Base-by-base conservation (phyloP, 2,329 filamentous ascomycete species). In the Tolypocladium inflatum region DNA sequence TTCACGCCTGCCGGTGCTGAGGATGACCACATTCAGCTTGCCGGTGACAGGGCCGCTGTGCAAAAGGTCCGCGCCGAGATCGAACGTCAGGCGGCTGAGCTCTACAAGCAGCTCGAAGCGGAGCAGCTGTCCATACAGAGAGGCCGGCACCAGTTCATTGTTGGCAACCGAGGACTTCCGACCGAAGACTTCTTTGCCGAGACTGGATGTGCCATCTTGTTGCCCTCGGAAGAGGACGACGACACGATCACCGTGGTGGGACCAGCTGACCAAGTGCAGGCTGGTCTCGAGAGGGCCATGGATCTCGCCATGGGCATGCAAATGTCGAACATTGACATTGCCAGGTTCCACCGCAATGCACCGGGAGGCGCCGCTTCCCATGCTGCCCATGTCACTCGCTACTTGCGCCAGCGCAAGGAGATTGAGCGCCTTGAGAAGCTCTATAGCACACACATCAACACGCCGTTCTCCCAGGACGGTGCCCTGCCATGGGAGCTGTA, bases 141-240 rank as follows among this genome's bases (percentile, higher is more conserved):
- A 61, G 91, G 90, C 54, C 86, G 91, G 55, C 94, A 97, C 71
- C 92, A 96, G 71, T 97, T 97, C 78, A 94, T 99, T 68, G 86
- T 96, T 62, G 93, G 93, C 55, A 86, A 93, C 61, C 83, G 87
- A 61, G 91, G 90, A 61, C 82, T 89, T 61, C 86, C 90, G 21
- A 79, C 90, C 39, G 85, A 97, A 59, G 85, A 96, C 52, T 97
- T 99, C 78, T 85, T 97, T 63, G 82, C 86, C 52, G 85, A 96
- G 67, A 97, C 94, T 59, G 93, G 93, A 62, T 99, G 94, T 73
- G 84, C 89, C 50, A 87, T 97, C 60, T 83, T 97, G 58, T 75
- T 97, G 52, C 93, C 91, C 9, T 80, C 80, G 33, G 84, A 87
- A 30, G 85, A 90, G 56, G 89, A 94, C 58, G 89, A 90, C 53